phyloP scores from a whole-genome alignment of 2,329 filamentous ascomycete genomes.

The Teratosphaeria gauchensis region DNA sequence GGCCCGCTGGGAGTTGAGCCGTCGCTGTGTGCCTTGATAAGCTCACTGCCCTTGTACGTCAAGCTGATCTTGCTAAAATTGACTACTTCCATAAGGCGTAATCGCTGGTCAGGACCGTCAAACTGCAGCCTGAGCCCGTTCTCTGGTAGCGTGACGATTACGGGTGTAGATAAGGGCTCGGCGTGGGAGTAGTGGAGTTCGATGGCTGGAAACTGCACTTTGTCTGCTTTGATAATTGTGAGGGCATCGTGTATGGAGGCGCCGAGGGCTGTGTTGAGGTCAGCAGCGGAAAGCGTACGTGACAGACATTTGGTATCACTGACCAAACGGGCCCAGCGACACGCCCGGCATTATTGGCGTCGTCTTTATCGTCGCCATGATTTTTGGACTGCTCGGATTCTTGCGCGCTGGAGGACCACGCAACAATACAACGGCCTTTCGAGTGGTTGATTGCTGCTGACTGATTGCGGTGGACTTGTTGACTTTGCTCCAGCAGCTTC shows the following conservation, averaged over 20 bases:
- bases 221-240: constrained; percentile 78
- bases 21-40: constrained; percentile 48
- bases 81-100: constrained; percentile 81
- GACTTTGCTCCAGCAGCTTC: background rate
- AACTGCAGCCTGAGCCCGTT: constrained; percentile 89
- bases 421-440: background rate
- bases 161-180: constrained; percentile 62
- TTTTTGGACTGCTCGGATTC: background rate
- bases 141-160: constrained; percentile 64
- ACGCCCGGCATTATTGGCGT: constrained; percentile 4
- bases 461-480: background rate
- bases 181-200: constrained; percentile 72
- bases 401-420: no score
- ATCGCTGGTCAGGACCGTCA: constrained; percentile 82
- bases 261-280: constrained; percentile 58
- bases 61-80: constrained; percentile 82
- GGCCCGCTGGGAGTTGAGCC: constrained; percentile 10
- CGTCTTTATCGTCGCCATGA: background rate
- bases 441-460: background rate
- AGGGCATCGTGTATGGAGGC: constrained; percentile 85
- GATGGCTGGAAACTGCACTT: constrained; percentile 70
- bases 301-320: background rate
- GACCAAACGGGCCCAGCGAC: constrained; percentile 6
- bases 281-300: background rate
- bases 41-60: constrained; percentile 70